phyloP scores from a whole-genome alignment of 73 alveolate genomes.

The Diophrys sp. region DNA sequence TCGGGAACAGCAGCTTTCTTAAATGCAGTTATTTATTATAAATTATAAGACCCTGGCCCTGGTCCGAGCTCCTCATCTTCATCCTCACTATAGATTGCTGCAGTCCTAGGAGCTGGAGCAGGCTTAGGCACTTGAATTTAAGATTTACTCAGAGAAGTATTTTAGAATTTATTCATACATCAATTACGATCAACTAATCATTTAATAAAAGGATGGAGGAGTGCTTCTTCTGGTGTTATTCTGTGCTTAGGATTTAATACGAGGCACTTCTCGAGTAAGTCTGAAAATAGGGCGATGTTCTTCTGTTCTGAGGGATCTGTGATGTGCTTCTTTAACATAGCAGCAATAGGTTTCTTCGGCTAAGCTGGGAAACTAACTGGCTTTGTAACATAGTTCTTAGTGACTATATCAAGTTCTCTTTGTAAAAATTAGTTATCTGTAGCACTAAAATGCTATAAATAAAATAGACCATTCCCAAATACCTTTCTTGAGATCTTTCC shows the following conservation, averaged over 20 bases:
- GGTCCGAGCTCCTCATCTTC: conserved; percentile 32
- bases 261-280: conserved; percentile 78
- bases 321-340: conserved; percentile 24
- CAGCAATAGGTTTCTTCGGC: conserved; percentile 37
- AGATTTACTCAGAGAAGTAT: background rate
- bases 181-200: background rate
- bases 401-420: conserved; percentile 61
- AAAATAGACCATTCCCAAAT: conserved; percentile 49
- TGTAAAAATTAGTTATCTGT: conserved; percentile 37
- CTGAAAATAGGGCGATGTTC: conserved; percentile 58
- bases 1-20: conserved; percentile 38
- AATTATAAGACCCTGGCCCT: conserved; percentile 71
- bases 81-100: background rate
- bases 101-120: no score
- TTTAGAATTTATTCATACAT: background rate
- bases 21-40: conserved; percentile 51
- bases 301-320: conserved; percentile 45
- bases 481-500: conserved; percentile 71
- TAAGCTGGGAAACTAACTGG: conserved; percentile 43
- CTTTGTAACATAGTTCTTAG: conserved; percentile 41
- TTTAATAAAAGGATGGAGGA: conserved; percentile 77
- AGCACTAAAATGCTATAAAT: conserved; percentile 57
- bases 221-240: conserved; percentile 87
- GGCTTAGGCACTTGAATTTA: no score
- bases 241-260: conserved; percentile 79